Evolutionary conservation across 2,329 filamentous ascomycete genomes (phyloP).

Genomic region (Claviceps spartinae): DNA sequence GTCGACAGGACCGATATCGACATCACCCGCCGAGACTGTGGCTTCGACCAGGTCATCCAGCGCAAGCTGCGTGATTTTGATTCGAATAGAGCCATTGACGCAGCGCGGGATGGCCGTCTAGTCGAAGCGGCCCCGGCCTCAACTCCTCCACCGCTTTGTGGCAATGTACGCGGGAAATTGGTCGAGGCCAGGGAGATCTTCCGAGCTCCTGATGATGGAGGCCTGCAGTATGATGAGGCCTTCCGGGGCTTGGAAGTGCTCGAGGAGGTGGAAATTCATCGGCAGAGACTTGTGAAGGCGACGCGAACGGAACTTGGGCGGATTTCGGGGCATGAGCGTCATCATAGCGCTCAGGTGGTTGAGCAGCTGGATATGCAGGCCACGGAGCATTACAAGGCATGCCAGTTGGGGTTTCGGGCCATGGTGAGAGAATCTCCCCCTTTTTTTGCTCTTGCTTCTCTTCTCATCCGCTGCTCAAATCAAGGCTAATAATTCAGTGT

Average conservation of each 20-base stretch:
- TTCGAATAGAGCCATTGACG: slow-evolving; percentile 11
- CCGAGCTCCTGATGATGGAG: slow-evolving; percentile 13
- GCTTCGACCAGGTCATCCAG: slow-evolving; percentile 20
- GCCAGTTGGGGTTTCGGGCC: slow-evolving; percentile 21
- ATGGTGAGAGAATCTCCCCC: slow-evolving; percentile 13
- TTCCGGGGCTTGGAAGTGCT: slow-evolving; percentile 20
- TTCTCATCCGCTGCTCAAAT: neutral
- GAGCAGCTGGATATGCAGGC: slow-evolving; percentile 19
- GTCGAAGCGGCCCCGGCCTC: too few relatives aligned
- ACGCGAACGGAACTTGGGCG: slow-evolving; percentile 10
- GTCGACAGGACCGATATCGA: slow-evolving; percentile 10
- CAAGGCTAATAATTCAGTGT: neutral
- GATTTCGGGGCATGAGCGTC: slow-evolving; percentile 4
- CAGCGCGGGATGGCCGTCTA: neutral
- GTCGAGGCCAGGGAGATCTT: slow-evolving; percentile 16
- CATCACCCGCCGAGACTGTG: slow-evolving; percentile 15
- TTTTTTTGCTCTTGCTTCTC: neutral
- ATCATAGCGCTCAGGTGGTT: slow-evolving; percentile 11
- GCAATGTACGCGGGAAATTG: slow-evolving; percentile 17
- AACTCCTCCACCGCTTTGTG: neutral
- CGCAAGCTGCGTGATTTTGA: slow-evolving; percentile 19
- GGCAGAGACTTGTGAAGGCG: slow-evolving; percentile 14
- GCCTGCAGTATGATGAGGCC: slow-evolving; percentile 12
- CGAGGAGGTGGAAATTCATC: slow-evolving; percentile 20
- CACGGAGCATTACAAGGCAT: slow-evolving; percentile 15